These are phyloP conservation scores for Chalciporus chontae DNA, from an alignment of 768 basidiomycete genomes.

Conservation along the genomic window DNA sequence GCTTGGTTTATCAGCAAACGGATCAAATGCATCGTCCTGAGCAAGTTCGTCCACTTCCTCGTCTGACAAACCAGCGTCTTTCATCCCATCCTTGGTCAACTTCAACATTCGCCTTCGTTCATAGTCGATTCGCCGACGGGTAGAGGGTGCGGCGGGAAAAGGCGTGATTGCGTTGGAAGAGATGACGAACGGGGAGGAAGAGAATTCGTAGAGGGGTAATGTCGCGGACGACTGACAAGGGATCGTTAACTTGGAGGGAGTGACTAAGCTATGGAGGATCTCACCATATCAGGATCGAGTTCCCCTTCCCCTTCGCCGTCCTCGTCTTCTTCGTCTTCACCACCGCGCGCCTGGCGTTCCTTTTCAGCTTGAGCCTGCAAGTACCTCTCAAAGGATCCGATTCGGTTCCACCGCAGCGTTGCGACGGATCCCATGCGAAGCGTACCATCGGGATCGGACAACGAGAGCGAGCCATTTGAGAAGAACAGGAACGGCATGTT, in stretches of 20 bases:
- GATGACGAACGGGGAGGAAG: slow-evolving; percentile 21
- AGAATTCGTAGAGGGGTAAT: slow-evolving; percentile 24
- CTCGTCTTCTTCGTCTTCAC: slow-evolving; percentile 16
- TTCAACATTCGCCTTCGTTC: slow-evolving; percentile 27
- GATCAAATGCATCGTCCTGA: slow-evolving; percentile 13
- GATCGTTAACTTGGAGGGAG: background rate
- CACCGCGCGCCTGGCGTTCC: slow-evolving; percentile 17
- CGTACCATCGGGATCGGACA: slow-evolving; percentile 21
- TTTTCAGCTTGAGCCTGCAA: slow-evolving; percentile 27
- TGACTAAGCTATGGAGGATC: slow-evolving; percentile 1
- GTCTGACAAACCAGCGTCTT: slow-evolving; percentile 21
- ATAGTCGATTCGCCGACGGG: slow-evolving; percentile 30
- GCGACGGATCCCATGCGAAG: slow-evolving; percentile 23
- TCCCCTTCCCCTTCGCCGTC: slow-evolving; percentile 26
- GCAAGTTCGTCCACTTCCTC: slow-evolving; percentile 25
- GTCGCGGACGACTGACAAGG: slow-evolving; percentile 24
- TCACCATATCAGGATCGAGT: slow-evolving; percentile 28
- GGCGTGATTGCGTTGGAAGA: slow-evolving; percentile 31
- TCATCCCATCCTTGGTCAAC: slow-evolving; percentile 29
- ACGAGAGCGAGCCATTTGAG: slow-evolving; percentile 40
- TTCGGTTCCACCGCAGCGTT: slow-evolving; percentile 28
- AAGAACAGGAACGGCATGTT: slow-evolving; percentile 61
- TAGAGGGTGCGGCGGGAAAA: slow-evolving; percentile 24
- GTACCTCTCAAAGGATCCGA: slow-evolving; percentile 27
- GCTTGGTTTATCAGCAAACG: slow-evolving; percentile 27